Base-by-base conservation (phyloP, 768 basidiomycete genomes). In the Podaxis pistillaris region DNA sequence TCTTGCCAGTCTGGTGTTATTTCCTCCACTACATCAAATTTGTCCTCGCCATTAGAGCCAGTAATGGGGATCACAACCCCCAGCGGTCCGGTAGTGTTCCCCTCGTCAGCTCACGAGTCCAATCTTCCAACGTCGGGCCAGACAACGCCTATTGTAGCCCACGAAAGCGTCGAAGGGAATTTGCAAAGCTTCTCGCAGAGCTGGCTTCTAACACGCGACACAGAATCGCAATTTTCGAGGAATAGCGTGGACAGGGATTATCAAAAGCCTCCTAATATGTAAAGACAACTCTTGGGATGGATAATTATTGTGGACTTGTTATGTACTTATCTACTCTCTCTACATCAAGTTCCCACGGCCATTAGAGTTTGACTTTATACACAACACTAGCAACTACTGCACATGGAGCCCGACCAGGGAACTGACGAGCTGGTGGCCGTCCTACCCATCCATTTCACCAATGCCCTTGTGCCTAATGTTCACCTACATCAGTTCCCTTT, bases 401-500 rank as follows among this genome's bases (percentile, higher is more conserved):
- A 36, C 15, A 72, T 74, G 71, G 68, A 74, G 61, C 57, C 64
- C 30, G 75, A 71, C 62, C 66, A 71, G 62, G 58, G 60, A 58
- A 78, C 85, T 64, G 91, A 91, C 74, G 84, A 86, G 67, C 73
- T 91, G 60, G 79, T 93, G 63, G 78, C 78, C 66, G 77, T 86
- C 53, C 78, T 94, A 56, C 93, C 93, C 40, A 83, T 94, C 58
- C 88, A 87, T 67, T 86, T 83, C 66, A 88, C 90, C 44, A 84
- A 88, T 70, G 73, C 75, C 15, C 82, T 89, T 22, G 71, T 76
- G 37, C 83, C 88, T 2, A 81, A 87, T 69, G 71, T 94, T 41
- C 90, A 93, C 40, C 73, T 94, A 3, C 91, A 93, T 67, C 93
- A 94, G 66, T 94, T 87, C 68, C 93, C 93, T 4, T 81, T 94